These are phyloP conservation scores for Pistacia vera DNA, from an alignment of 345 rosid genomes.

Conservation along the genomic window DNA sequence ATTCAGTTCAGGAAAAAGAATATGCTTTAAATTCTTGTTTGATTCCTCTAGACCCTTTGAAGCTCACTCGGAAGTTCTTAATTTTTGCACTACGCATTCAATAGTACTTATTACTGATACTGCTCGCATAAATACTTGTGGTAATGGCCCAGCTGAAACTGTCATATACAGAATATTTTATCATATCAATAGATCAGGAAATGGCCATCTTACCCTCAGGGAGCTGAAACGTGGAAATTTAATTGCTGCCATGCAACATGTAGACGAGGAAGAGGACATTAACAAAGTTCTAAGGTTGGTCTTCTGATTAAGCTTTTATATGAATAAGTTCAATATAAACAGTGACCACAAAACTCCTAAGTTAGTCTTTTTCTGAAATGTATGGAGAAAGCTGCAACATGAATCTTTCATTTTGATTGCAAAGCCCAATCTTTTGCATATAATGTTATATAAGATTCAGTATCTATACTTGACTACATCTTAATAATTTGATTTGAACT, in stretches of 20 bases:
- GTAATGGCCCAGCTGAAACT: conserved; percentile 78
- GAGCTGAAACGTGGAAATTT: conserved; percentile 91
- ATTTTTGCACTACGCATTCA: not conserved
- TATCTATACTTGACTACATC: too few species aligned
- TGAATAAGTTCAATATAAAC: not conserved
- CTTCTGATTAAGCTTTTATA: not conserved
- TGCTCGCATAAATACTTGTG: conserved; percentile 26
- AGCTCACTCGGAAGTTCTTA: not conserved
- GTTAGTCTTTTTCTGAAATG: not conserved
- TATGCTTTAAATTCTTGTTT: conserved; percentile 2
- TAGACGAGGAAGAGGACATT: conserved; percentile 91
- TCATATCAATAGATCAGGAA: conserved; percentile 79
- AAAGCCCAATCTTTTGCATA: not conserved
- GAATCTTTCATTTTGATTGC: not conserved
- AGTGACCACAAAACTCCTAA: not conserved
- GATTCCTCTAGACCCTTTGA: not conserved
- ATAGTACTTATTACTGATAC: conserved; percentile 16
- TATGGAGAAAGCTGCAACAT: not conserved
- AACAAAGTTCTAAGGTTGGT: conserved; percentile 84
- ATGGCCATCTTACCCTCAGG: conserved; percentile 83
- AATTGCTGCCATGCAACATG: conserved; percentile 81
- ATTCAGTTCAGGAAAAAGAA: not conserved
- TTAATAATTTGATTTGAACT: not conserved
- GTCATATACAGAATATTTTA: conserved; percentile 96
- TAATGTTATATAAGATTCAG: not conserved